phyloP scores from a whole-genome alignment of 2,329 filamentous ascomycete genomes.

The Colletotrichum tanaceti region DNA sequence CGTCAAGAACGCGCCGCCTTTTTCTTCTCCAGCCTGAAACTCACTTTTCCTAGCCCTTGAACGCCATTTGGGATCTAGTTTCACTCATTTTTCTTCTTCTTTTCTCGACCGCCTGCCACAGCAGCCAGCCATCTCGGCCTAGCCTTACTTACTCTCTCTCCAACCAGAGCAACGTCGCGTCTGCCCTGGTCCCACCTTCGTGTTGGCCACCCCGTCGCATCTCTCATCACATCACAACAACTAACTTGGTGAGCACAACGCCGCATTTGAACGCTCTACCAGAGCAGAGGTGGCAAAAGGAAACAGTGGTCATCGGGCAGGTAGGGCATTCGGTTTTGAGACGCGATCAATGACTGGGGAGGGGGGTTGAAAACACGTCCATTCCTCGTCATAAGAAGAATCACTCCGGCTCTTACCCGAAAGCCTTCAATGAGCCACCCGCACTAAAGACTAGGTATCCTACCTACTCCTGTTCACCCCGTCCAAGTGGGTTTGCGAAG shows the following conservation, averaged over 20 bases:
- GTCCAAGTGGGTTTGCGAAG: conserved; percentile 37
- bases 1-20: conserved; percentile 3
- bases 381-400: conserved; percentile 13
- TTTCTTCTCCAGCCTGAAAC: neutral
- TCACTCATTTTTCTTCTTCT: neutral
- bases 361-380: neutral
- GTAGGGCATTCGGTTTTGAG: conserved; percentile 9
- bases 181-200: conserved; percentile 15
- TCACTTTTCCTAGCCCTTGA: neutral
- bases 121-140: neutral
- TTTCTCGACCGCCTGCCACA: neutral
- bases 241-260: conserved; percentile 2
- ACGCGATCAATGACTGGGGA: neutral
- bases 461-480: conserved; percentile 19
- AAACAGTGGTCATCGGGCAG: neutral
- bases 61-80: too few species aligned
- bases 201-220: conserved; percentile 29
- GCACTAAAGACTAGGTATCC: conserved; percentile 9
- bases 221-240: conserved; percentile 25
- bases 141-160: conserved; percentile 1
- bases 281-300: neutral
- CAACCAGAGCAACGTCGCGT: conserved; percentile 32
- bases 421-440: conserved; percentile 25
- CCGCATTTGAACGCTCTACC: conserved; percentile 13
- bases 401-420: neutral